Evolutionary conservation across 2,329 filamentous ascomycete genomes (phyloP).

Genomic region (Beauveria rudraprayagi): DNA sequence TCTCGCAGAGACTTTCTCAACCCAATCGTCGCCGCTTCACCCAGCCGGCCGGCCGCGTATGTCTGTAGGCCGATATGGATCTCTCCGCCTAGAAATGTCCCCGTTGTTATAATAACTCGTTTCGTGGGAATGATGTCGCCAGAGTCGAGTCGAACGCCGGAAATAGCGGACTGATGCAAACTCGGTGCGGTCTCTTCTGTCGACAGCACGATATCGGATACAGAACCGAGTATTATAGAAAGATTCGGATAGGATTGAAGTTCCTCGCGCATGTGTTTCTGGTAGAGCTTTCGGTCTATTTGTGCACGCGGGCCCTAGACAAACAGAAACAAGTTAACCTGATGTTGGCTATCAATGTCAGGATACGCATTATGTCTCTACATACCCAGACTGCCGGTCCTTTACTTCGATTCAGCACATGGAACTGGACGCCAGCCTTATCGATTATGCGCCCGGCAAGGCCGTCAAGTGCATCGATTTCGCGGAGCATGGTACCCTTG

Average conservation of each 20-base stretch:
- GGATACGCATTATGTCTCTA: not conserved
- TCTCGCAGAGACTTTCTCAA: constrained; percentile 83
- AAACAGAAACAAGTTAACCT: not conserved
- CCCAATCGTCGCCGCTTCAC: constrained; percentile 86
- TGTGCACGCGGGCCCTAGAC: constrained; percentile 75
- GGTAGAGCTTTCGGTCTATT: constrained; percentile 86
- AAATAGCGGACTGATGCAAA: constrained; percentile 60
- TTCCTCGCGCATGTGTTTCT: constrained; percentile 84
- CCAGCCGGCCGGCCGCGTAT: constrained; percentile 84
- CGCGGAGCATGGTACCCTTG: constrained; percentile 91
- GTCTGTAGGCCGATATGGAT: constrained; percentile 87
- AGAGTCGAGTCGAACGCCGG: constrained; percentile 77
- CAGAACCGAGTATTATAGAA: constrained; percentile 74
- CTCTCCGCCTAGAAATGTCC: constrained; percentile 90
- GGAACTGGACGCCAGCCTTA: constrained; percentile 91
- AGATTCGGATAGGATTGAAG: constrained; percentile 70
- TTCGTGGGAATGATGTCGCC: constrained; percentile 74
- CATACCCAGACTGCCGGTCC: constrained; percentile 84
- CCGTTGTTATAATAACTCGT: constrained; percentile 88
- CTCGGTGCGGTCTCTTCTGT: constrained; percentile 32
- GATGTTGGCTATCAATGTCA: not conserved
- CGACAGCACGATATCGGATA: constrained; percentile 75
- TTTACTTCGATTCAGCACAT: constrained; percentile 78
- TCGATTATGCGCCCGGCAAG: constrained; percentile 83
- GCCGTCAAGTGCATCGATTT: constrained; percentile 91